Evolutionary conservation across 2,329 filamentous ascomycete species (phyloP), one percentile per base, ranked within the genome.

Genomic region (Rhynchosporium agropyri): DNA sequence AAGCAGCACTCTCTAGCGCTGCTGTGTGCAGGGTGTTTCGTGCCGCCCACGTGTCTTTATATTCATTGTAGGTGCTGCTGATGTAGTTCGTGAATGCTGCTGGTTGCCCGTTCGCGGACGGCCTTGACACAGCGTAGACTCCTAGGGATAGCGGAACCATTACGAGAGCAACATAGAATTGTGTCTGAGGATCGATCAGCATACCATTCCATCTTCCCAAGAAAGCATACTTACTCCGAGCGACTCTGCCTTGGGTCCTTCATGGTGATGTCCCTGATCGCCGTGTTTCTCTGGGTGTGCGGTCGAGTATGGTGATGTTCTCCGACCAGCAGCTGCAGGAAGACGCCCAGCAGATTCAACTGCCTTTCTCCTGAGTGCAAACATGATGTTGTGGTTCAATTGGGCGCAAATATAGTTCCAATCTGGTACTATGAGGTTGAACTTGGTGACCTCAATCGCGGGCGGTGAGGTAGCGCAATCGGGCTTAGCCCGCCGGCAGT

Each of bases 1-100:
- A 76, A 42, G 83, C 86, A 29, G 86, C 87, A 76, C 84, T 83
- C 77, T 89, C 85, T 66, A 88, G 76, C 67, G 83, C 81, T 63
- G 79, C 77, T 10, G 83, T 84, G 75, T 88, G 86, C 58, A 88
- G 72, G 60, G 82, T 80, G 72, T 88, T 89, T 69, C 81, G 79
- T 68, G 80, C 77, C 60, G 81, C 81, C 75, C 80, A 84, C 48
- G 77, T 73, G 63, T 83, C 79, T 69, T 84, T 78, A 63, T 80
- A 80, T 28, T 81, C 76, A 42, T 79, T 79, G 74, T 83, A 88
- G 74, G 83, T 88, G 68, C 80, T 80, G 67, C 81, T 76, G 71
- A 89, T 85, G 71, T 84, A 33, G 33, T 64, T 71, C 74, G 80
- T 80, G 63, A 84, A 72, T 65, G 75, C 75, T 4, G 78, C 74